A percentile compares a stretch with the other conserved stretches of the same genome.
These are phyloP conservation scores for Raphanus hybrid DNA, from an alignment of 441 rosid genomes.

Conservation along the genomic window DNA sequence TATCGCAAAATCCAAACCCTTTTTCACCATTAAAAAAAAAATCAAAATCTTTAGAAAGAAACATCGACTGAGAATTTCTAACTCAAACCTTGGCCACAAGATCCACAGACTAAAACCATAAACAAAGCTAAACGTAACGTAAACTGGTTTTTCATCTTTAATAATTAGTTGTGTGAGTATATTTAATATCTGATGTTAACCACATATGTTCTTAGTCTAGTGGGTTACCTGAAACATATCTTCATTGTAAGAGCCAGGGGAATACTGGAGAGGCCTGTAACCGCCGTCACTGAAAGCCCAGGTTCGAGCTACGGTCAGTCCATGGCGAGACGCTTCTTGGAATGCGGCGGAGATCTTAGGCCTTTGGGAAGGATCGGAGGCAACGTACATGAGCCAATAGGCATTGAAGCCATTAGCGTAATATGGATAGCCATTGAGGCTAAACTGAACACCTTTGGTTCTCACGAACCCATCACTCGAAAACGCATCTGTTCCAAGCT, in stretches of 20 bases:
- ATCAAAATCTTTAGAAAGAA: slow-evolving; percentile 10
- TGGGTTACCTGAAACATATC: slow-evolving; percentile 78
- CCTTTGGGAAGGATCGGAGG: slow-evolving; percentile 85
- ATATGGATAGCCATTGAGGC: slow-evolving; percentile 73
- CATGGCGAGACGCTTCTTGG: slow-evolving; percentile 71
- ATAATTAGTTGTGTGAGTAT: background rate
- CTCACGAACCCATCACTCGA: slow-evolving; percentile 68
- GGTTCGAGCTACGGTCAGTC: slow-evolving; percentile 82
- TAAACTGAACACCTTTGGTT: slow-evolving; percentile 73
- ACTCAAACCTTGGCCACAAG: slow-evolving; percentile 8
- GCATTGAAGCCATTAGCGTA: slow-evolving; percentile 96
- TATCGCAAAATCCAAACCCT: slow-evolving; percentile 83
- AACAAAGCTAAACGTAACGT: background rate
- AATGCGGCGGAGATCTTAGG: slow-evolving; percentile 67
- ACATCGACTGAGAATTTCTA: background rate
- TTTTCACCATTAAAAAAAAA: background rate
- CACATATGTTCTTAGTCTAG: slow-evolving; percentile 3
- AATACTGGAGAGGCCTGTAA: slow-evolving; percentile 75
- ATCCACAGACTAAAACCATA: background rate
- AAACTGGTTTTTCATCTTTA: background rate
- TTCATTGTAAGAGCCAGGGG: slow-evolving; percentile 90
- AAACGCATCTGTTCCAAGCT: slow-evolving; percentile 41
- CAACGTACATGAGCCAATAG: slow-evolving; percentile 92
- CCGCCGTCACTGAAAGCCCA: slow-evolving; percentile 99
- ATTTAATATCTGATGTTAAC: background rate